Percentiles rank a stretch among this genome's conserved stretches.
Evolutionary conservation across 305 asterid species (phyloP).

Genomic region (Rubia tinctorum): DNA sequence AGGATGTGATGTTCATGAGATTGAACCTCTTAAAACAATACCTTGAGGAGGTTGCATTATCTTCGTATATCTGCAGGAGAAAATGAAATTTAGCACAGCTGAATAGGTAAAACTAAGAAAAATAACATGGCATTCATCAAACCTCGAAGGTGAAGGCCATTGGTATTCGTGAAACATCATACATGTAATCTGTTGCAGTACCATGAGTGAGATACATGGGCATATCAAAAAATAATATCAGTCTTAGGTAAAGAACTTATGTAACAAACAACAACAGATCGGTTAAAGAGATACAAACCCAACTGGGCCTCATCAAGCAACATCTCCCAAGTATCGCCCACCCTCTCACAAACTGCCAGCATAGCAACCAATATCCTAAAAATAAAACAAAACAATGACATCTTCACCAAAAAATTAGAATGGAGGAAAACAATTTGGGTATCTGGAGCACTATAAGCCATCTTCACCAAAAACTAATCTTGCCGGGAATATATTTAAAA

Average conservation of each 20-base stretch:
- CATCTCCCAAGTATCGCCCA: conserved; percentile 74
- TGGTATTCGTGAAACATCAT: conserved; percentile 86
- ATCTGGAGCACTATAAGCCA: too few species aligned
- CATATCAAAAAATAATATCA: not conserved
- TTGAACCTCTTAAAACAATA: conserved; percentile 98
- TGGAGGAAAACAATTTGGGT: too few species aligned
- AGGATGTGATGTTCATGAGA: conserved; percentile 53
- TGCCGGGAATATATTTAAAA: too few species aligned
- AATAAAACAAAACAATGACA: not conserved
- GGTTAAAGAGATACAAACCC: conserved; percentile 57
- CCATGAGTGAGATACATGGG: conserved; percentile 94
- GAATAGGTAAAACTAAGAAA: not conserved
- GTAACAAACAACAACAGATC: not conserved
- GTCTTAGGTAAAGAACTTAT: not conserved
- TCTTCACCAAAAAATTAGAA: not conserved
- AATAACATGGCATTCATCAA: conserved; percentile 17
- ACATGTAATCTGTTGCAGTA: conserved; percentile 96
- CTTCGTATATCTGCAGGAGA: conserved; percentile 80
- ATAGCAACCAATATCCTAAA: conserved; percentile 89
- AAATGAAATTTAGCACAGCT: not conserved
- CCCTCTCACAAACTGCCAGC: conserved; percentile 82
- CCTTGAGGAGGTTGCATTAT: conserved; percentile 64
- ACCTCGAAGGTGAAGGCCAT: conserved; percentile 99
- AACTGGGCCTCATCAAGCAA: conserved; percentile 97
- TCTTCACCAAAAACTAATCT: too few species aligned